Conservation (phyloP, 306 rosid genomes). For the Cucurbita maxima region DNA sequence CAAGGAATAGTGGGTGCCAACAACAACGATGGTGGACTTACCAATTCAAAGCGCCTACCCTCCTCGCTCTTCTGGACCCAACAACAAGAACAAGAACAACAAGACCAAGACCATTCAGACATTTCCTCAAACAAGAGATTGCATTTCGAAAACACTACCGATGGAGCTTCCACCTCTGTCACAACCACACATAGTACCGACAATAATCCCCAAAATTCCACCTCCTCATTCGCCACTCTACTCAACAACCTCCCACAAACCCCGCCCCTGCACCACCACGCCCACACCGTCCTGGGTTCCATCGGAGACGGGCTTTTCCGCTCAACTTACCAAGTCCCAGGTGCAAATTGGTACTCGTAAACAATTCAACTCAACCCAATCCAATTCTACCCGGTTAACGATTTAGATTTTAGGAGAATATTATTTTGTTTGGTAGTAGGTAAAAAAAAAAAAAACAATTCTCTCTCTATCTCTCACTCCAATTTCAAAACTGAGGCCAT, state of each 20-base stretch:
- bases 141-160: conserved; percentile 21
- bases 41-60: conserved; percentile 16
- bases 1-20: conserved; percentile 18
- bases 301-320: conserved; percentile 15
- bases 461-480: not conserved
- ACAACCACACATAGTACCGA: conserved; percentile 8
- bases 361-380: not conserved
- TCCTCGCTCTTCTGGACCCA: conserved; percentile 35
- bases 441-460: not conserved
- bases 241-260: conserved; percentile 44
- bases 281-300: conserved; percentile 23
- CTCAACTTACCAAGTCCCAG: conserved; percentile 30
- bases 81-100: conserved; percentile 24
- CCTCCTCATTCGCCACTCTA: conserved; percentile 29
- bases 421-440: conserved; percentile 3
- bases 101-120: conserved; percentile 19
- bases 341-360: conserved; percentile 50
- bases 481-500: not conserved
- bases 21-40: not conserved
- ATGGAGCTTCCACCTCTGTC: conserved; percentile 6
- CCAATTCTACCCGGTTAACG: too few relatives aligned
- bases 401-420: not conserved
- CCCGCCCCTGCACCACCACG: conserved; percentile 31
- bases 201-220: conserved; percentile 21
- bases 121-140: conserved; percentile 30